These are phyloP conservation scores for Penicillium sp. DNA, from an alignment of 2,329 filamentous ascomycete genomes.

Conservation along the genomic window DNA sequence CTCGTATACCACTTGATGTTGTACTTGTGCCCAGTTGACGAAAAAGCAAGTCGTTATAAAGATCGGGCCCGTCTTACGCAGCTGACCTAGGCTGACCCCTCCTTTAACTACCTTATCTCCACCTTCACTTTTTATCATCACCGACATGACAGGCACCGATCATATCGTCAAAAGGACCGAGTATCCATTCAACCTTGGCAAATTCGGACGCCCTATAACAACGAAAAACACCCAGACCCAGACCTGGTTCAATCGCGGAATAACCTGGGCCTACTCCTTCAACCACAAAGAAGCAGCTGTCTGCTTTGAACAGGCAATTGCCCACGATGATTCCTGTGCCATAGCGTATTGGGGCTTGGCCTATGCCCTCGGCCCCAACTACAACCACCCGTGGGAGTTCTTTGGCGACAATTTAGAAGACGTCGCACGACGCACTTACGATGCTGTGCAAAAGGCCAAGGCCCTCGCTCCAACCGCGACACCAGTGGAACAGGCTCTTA, in stretches of 20 bases:
- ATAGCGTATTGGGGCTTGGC: slow-evolving; percentile 46
- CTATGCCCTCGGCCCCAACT: slow-evolving; percentile 68
- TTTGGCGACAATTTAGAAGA: slow-evolving; percentile 60
- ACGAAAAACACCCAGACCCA: slow-evolving; percentile 32
- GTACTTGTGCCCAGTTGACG: not conserved
- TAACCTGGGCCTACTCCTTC: slow-evolving; percentile 39
- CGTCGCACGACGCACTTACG: slow-evolving; percentile 46
- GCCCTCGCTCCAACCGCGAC: slow-evolving; percentile 35
- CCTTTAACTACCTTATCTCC: not conserved
- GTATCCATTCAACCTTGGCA: slow-evolving; percentile 18
- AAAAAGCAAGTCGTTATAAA: not conserved
- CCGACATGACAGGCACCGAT: slow-evolving; percentile 7
- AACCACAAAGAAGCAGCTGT: slow-evolving; percentile 38
- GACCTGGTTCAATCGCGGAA: slow-evolving; percentile 37
- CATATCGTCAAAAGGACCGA: slow-evolving; percentile 3
- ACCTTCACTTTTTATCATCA: not conserved
- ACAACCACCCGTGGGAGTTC: slow-evolving; percentile 71
- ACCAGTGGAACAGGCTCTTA: slow-evolving; percentile 57
- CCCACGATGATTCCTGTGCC: slow-evolving; percentile 32
- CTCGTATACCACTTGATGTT: not conserved
- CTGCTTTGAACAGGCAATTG: slow-evolving; percentile 37
- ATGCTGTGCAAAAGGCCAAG: slow-evolving; percentile 45
- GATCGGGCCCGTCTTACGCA: not conserved
- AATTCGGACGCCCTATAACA: slow-evolving; percentile 33
- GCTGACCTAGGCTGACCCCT: not conserved